Conservation (phyloP, 768 basidiomycete genomes). For the Tricholoma sp. region DNA sequence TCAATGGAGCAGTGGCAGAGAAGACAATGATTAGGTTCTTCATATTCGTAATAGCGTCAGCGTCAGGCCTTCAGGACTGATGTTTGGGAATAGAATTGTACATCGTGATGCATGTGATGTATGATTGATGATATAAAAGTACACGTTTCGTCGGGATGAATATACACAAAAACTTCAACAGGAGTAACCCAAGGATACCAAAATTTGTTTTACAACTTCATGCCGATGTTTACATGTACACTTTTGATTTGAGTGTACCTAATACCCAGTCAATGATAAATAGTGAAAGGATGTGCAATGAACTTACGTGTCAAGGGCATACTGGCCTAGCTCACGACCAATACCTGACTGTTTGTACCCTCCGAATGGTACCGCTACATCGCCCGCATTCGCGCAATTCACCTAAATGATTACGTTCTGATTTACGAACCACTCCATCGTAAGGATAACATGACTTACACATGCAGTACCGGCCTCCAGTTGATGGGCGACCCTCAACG, state of each 20-base stretch:
- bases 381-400: background rate
- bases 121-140: no score
- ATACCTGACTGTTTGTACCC: conserved; percentile 84
- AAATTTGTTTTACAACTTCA: background rate
- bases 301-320: conserved; percentile 58
- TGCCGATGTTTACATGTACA: background rate
- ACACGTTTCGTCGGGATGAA: no score
- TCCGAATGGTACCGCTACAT: conserved; percentile 69
- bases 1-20: no score
- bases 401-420: background rate
- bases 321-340: conserved; percentile 76
- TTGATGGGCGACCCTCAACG: conserved; percentile 12
- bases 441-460: background rate
- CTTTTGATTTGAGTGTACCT: conserved; percentile 3
- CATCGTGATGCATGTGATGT: no score
- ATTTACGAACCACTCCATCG: background rate
- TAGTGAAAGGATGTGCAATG: background rate
- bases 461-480: conserved; percentile 13
- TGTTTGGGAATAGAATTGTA: no score
- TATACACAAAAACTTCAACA: no score
- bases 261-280: background rate
- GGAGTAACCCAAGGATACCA: no score
- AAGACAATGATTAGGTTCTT: no score
- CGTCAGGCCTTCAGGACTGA: no score
- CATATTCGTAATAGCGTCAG: no score